Percentiles rank a stretch among this genome's conserved stretches.
phyloP scores from a whole-genome alignment of 2,329 filamentous ascomycete species.

The Exophiala bonariae region DNA sequence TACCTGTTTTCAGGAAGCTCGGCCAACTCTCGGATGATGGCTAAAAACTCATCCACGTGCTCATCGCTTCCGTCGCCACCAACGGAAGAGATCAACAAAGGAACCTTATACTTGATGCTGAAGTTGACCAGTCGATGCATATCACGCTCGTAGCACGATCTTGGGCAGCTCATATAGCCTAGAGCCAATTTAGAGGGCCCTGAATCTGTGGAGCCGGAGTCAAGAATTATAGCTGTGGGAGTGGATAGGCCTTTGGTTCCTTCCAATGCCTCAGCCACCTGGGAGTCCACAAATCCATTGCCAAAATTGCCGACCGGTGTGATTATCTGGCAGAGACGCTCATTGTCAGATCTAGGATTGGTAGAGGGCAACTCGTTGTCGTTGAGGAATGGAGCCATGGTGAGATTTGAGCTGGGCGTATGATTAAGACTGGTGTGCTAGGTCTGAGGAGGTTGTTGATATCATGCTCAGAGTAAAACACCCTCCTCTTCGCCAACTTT shows the following conservation, averaged over 20 bases:
- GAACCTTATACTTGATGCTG: slow-evolving; percentile 35
- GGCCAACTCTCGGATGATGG: slow-evolving; percentile 41
- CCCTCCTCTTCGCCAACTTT: no score
- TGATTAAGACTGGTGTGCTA: no score
- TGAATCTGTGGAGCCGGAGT: slow-evolving; percentile 35
- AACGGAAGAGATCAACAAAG: slow-evolving; percentile 46
- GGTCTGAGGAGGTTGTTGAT: no score
- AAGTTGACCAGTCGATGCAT: slow-evolving; percentile 41
- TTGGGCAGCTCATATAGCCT: slow-evolving; percentile 40
- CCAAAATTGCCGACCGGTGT: slow-evolving; percentile 12
- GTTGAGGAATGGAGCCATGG: not conserved
- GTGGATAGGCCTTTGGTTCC: not conserved
- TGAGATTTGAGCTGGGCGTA: no score
- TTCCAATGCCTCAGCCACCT: slow-evolving; percentile 10
- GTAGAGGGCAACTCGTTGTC: not conserved
- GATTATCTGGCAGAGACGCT: slow-evolving; percentile 11
- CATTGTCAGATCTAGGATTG: not conserved
- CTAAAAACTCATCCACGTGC: slow-evolving; percentile 43
- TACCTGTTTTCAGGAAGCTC: slow-evolving; percentile 18
- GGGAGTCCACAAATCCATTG: slow-evolving; percentile 9
- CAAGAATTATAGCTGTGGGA: slow-evolving; percentile 28
- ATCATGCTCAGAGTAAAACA: no score
- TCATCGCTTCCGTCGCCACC: slow-evolving; percentile 51
- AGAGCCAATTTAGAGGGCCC: slow-evolving; percentile 33
- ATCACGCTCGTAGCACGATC: slow-evolving; percentile 45